Evolutionary conservation across 306 rosid species (phyloP).

Genomic region (Benincasa hispida): DNA sequence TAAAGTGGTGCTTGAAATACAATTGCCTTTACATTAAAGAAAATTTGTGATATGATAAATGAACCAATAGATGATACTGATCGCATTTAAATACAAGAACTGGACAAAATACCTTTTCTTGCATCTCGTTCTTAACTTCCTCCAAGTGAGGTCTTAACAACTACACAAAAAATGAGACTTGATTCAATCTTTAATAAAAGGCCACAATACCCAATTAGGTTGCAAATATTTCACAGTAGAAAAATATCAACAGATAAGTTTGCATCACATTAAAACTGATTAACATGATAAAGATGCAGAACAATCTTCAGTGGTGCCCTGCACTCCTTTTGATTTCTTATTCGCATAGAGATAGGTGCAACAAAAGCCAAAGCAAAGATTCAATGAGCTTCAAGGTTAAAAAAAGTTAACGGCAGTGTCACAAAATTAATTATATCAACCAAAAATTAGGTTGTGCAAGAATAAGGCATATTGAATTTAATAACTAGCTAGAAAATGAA

Average conservation of each 20-base stretch:
- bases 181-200: neutral
- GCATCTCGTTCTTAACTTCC: slow-evolving; percentile 38
- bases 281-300: neutral
- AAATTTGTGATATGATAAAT: neutral
- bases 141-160: slow-evolving; percentile 62
- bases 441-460: neutral
- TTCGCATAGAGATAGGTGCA: neutral
- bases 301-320: neutral
- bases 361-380: neutral
- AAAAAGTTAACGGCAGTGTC: neutral
- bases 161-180: slow-evolving; percentile 32
- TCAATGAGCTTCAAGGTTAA: neutral
- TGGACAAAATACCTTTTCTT: slow-evolving; percentile 36
- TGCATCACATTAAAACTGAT: neutral
- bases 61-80: neutral
- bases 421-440: neutral
- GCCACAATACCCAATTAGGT: neutral
- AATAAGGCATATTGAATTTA: neutral
- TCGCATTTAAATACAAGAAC: slow-evolving; percentile 8
- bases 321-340: neutral
- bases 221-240: neutral
- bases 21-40: neutral
- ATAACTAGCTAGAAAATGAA: neutral
- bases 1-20: neutral
- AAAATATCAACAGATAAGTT: slow-evolving; percentile 1